A percentile compares a stretch with the other conserved stretches of the same genome.
phyloP scores from a whole-genome alignment of 2,329 filamentous ascomycete genomes.

The Waltergamsia citrina region DNA sequence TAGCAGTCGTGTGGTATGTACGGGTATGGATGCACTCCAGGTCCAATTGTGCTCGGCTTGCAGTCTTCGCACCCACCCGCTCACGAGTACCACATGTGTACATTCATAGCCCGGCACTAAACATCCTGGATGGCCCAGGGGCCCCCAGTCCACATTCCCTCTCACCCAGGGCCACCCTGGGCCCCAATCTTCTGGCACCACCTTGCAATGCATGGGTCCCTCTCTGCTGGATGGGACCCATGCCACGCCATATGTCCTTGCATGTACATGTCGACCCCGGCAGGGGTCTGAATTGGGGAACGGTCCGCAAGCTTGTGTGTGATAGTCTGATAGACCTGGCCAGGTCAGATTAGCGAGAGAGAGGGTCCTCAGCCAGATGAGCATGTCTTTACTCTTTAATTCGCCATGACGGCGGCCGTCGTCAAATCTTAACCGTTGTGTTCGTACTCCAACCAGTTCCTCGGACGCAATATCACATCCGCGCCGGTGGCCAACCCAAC shows the following conservation, averaged over 20 bases:
- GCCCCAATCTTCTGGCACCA: conserved; percentile 3
- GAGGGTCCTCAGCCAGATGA: background rate
- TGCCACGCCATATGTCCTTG: too few species aligned
- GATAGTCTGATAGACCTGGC: too few species aligned
- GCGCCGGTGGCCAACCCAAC: too few species aligned
- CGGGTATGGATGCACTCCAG: too few species aligned
- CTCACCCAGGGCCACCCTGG: background rate
- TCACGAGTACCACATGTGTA: too few species aligned
- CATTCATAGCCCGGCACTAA: conserved; percentile 2
- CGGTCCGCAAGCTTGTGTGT: conserved; percentile 1
- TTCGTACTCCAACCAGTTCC: too few species aligned
- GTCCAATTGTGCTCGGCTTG: too few species aligned
- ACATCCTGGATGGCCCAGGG: background rate
- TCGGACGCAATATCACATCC: too few species aligned
- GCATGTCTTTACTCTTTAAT: conserved; percentile 1
- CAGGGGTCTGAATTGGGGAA: conserved; percentile 1
- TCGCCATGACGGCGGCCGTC: background rate
- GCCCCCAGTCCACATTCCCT: conserved; percentile 2
- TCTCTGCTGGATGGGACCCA: conserved; percentile 1
- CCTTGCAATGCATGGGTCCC: background rate
- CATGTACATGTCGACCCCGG: background rate
- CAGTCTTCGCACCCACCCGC: too few species aligned
- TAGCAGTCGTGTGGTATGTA: too few species aligned
- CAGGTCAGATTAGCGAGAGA: conserved; percentile 2
- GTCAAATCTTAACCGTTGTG: too few species aligned